Conservation (phyloP, 2,329 filamentous ascomycete genomes). For the Trichoderma guizhouense region DNA sequence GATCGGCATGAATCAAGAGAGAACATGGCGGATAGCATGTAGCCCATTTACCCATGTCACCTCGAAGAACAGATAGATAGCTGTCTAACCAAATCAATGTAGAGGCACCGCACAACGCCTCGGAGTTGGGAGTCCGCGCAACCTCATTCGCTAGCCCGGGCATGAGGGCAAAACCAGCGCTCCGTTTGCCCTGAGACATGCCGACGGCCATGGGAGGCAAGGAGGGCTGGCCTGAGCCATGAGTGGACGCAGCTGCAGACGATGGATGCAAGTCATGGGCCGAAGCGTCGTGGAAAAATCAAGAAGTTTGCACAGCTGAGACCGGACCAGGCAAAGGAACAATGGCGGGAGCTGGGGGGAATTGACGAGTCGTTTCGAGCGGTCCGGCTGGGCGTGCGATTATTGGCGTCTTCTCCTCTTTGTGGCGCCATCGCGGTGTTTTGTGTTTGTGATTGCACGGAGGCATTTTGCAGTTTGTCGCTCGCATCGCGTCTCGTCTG, state of each 20-base stretch:
- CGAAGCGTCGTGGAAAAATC: not conserved
- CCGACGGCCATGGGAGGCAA: slow-evolving; percentile 11
- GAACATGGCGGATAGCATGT: not conserved
- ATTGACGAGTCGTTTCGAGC: slow-evolving; percentile 11
- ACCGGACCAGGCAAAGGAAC: not conserved
- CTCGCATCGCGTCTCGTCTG: not conserved
- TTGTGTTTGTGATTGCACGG: not conserved
- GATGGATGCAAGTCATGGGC: slow-evolving; percentile 13
- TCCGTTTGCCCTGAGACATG: slow-evolving; percentile 15
- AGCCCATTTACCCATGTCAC: not conserved
- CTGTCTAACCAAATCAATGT: not conserved
- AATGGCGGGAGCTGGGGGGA: not conserved
- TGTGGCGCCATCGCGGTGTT: not conserved
- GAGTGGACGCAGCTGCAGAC: not conserved
- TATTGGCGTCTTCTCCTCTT: not conserved
- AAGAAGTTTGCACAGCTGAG: slow-evolving; percentile 7
- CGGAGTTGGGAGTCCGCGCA: not conserved
- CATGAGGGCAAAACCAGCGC: slow-evolving; percentile 6
- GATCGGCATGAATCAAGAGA: not conserved
- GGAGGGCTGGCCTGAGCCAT: slow-evolving; percentile 13
- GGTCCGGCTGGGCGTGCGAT: not conserved
- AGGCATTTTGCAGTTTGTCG: not conserved
- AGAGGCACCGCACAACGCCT: not conserved
- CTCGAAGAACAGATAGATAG: not conserved
- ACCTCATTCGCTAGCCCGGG: not conserved